Base-by-base conservation (phyloP, 345 rosid species). In the Excoecaria cochinchinensis region DNA sequence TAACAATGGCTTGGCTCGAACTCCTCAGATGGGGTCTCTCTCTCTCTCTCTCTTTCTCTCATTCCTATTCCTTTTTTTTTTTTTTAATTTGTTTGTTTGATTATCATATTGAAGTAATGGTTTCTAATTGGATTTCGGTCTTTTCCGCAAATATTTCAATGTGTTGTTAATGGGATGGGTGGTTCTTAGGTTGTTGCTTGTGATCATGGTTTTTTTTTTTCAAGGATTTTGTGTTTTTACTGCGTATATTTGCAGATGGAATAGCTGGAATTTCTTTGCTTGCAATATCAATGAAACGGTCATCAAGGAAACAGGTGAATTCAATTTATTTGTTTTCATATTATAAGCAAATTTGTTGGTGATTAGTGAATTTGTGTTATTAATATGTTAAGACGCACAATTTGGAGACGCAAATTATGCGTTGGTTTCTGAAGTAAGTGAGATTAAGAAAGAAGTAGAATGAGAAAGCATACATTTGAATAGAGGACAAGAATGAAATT, bases 211-310 rank as follows among this genome's bases (percentile, higher is more conserved):
- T 22, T 3, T 14, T 53, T n/a, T 52, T 13, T 52, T 74, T 36
- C 36, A 12, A 36, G 1, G 40, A 14, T 16, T 19, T 48, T 24
- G 67, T 60, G 19, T 12, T 25, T 19, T 71, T 78, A 39, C 1
- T 25, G 11, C n/a, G 65, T 38, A 73, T 57, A 67, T 44, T 74
- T 79, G 84, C 97, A 95, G 99, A 70, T 95, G 99, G 98, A 95
- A 91, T 80, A 95, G 99, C 88, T 95, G 99, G 99, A 95, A 95
- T 78, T 93, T 88, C 86, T 95, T 91, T 79, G 99, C 89, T 72
- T 95, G 99, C 80, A 81, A 87, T 79, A 89, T 95, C 83, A 87
- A 82, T 68, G 99, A 91, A 82, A 87, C 89, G 0, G 88, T 95
- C 70, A 93, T 95, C 77, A 91, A 86, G 90, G 94, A 95, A 84